Percentiles rank a stretch among this genome's conserved stretches.
These are phyloP conservation scores for Ceratobasidium sp. DNA, from an alignment of 1,284 basidiomycete species.

Conservation along the genomic window DNA sequence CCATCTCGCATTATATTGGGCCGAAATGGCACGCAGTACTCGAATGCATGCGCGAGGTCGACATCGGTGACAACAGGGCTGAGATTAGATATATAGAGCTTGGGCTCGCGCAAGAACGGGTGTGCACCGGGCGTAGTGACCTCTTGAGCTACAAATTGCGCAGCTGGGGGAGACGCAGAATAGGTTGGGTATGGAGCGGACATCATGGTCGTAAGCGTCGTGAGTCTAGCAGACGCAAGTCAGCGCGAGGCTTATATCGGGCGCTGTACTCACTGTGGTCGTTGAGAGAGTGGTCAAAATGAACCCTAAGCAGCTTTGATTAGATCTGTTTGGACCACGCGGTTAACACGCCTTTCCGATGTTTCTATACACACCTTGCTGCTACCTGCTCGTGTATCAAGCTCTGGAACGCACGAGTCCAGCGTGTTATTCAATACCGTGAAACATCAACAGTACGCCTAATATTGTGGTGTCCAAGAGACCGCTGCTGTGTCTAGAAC, in stretches of 20 bases:
- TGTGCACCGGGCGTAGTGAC: constrained; percentile 56
- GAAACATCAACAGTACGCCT: neutral
- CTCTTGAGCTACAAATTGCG: neutral
- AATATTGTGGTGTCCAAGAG: neutral
- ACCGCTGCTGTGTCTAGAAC: too few relatives aligned
- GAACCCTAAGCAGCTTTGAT: constrained; percentile 14
- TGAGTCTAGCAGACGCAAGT: constrained; percentile 6
- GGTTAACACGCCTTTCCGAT: neutral
- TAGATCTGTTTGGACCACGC: neutral
- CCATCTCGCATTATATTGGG: constrained; percentile 75
- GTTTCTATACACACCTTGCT: neutral
- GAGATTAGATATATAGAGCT: constrained; percentile 78
- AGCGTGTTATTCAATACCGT: neutral
- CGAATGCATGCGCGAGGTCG: constrained; percentile 74
- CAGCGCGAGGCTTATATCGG: neutral
- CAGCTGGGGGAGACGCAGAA: constrained; percentile 29
- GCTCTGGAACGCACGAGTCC: neutral
- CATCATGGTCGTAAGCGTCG: constrained; percentile 42
- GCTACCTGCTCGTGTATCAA: neutral
- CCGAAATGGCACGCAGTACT: constrained; percentile 78
- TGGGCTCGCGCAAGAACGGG: constrained; percentile 81
- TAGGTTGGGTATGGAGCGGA: constrained; percentile 36
- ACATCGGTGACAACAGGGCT: constrained; percentile 76
- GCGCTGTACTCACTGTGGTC: constrained; percentile 18
- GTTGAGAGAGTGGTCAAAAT: constrained; percentile 4